A percentile compares a stretch with the other conserved stretches of the same genome.
Conservation (phyloP, 805 yeast species). For the Monosporozyma unispora region DNA sequence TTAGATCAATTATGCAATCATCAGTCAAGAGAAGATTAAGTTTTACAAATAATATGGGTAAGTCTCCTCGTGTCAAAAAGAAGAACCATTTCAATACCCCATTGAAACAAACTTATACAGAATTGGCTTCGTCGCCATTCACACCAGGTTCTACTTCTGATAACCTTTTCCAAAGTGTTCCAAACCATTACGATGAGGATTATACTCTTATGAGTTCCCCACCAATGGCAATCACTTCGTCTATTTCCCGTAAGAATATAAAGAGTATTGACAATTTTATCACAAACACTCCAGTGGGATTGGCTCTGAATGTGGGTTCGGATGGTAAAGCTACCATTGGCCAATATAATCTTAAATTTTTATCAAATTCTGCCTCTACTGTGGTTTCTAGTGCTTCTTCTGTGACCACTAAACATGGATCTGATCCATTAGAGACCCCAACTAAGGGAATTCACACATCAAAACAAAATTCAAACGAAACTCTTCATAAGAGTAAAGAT, state of each 20-base stretch:
- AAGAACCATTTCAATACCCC: background rate
- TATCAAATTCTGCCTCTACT: background rate
- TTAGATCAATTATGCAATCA: background rate
- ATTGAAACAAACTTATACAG: background rate
- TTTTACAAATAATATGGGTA: background rate
- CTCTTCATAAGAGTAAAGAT: slow-evolving; percentile 12
- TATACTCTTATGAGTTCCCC: slow-evolving; percentile 3
- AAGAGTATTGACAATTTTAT: background rate
- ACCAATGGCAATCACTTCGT: background rate
- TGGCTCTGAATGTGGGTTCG: slow-evolving; percentile 24
- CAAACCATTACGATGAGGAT: slow-evolving; percentile 1
- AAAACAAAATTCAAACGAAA: background rate
- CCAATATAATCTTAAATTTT: slow-evolving; percentile 7
- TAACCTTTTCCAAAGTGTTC: slow-evolving; percentile 5
- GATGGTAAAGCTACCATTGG: slow-evolving; percentile 30
- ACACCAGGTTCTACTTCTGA: slow-evolving; percentile 5
- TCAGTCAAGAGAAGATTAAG: slow-evolving; percentile 1
- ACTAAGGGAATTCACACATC: background rate
- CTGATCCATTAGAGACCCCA: background rate
- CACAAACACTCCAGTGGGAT: slow-evolving; percentile 10
- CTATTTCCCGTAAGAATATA: background rate
- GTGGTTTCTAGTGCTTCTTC: background rate
- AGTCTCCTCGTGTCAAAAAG: background rate
- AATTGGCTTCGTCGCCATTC: slow-evolving; percentile 1
- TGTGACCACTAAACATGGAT: background rate